Base-by-base conservation (phyloP, 2,329 filamentous ascomycete species). In the Aspergillus hiratsukae region DNA sequence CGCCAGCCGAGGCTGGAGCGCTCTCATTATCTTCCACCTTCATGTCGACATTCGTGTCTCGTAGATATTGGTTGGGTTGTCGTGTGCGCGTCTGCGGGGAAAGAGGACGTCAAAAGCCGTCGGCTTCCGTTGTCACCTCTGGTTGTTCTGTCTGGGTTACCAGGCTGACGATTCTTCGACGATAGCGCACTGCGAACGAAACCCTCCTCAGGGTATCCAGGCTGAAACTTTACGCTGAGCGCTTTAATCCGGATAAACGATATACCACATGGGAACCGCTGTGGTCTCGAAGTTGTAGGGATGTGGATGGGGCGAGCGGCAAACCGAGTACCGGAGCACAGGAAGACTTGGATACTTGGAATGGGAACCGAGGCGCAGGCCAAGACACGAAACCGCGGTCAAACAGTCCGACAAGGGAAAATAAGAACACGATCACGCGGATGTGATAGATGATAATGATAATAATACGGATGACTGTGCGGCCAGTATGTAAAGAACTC, bases 1-100 rank as follows among this genome's bases (percentile, higher is more conserved):
- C 74, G 52, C 66, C 67, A 49, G 70, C 71, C 55, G 68, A 66
- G 57, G 71, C 70, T 56, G 66, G 67, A 50, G 70, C 67, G 57
- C 69, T 70, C 29, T 61, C 60, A 61, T 72, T 69, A 61, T 64
- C 65, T 52, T 66, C 65, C 59, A 63, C 55, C 45, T 69, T 68
- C 69, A 72, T 71, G 58, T 64, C 62, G 64, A 61, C 69, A 70
- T 35, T 1, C 31, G 31, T 35, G 4, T 17, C 11, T 17, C 4
- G 23, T 21, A 8, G 43, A 17, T 46, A 14, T 27, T 9, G 11
- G 19, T 14, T 27, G n/a, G 43, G 11, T 14, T 46, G 21, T 27
- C 21, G 43, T 10, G 21, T 46, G 43, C 21, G 11, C 43, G 43
- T 46, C 14, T 14, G 43, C 21, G 21, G n/a, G 19, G 41, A n/a